These are phyloP conservation scores for Dunaliella sp. DNA, from an alignment of 139 green algal species.

Conservation along the genomic window DNA sequence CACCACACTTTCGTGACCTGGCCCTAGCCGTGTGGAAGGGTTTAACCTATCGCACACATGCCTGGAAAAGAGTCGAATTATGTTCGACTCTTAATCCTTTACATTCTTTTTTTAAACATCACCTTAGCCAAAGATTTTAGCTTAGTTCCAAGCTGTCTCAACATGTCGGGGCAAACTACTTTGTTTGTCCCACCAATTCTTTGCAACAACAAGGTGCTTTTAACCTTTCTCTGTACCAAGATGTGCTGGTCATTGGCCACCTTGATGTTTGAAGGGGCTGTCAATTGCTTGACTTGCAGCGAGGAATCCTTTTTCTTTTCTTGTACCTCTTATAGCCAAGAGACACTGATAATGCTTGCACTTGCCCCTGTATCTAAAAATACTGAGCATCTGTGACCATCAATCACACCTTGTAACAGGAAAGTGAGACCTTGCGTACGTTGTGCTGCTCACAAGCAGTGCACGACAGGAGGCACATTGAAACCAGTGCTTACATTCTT, in stretches of 20 bases:
- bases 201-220: not conserved
- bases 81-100: too few species aligned
- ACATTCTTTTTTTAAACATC: too few species aligned
- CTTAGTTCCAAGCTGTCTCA: not conserved
- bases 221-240: too few species aligned
- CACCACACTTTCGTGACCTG: too few species aligned
- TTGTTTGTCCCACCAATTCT: not conserved
- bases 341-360: not conserved
- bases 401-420: not conserved
- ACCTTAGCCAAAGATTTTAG: too few species aligned
- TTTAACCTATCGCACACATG: too few species aligned
- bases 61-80: too few species aligned
- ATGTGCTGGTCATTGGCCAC: too few species aligned
- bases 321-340: not conserved
- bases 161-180: not conserved
- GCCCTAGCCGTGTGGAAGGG: too few species aligned
- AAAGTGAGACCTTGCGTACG: not conserved
- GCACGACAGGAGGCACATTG: too few species aligned
- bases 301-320: not conserved
- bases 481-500: too few species aligned
- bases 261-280: not conserved
- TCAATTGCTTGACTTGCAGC: not conserved
- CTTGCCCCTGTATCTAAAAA: not conserved
- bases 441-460: not conserved
- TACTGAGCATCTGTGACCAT: not conserved